A percentile compares a stretch with the other conserved stretches of the same genome.
These are phyloP conservation scores for Botrytis deweyae DNA, from an alignment of 2,329 filamentous ascomycete species.

Conservation along the genomic window DNA sequence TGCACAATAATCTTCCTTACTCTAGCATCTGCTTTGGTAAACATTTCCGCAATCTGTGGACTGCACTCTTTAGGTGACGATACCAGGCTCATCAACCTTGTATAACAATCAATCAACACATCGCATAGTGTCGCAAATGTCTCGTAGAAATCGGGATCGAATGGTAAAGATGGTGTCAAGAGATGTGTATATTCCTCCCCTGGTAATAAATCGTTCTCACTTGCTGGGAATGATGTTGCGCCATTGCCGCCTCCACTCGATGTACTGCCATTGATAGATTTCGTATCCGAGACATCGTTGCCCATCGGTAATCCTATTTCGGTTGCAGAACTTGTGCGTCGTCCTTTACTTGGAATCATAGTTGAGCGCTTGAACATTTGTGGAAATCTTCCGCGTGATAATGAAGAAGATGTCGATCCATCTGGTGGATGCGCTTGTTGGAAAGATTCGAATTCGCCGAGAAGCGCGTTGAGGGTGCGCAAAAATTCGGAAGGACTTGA, in stretches of 20 bases:
- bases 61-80: slow-evolving; percentile 72
- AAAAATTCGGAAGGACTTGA: slow-evolving; percentile 81
- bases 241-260: slow-evolving; percentile 41
- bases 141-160: slow-evolving; percentile 96
- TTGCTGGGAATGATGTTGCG: slow-evolving; percentile 50
- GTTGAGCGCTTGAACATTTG: slow-evolving; percentile 75
- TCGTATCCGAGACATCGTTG: slow-evolving; percentile 48
- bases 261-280: slow-evolving; percentile 44
- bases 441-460: slow-evolving; percentile 91
- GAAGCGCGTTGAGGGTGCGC: slow-evolving; percentile 77
- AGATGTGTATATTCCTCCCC: slow-evolving; percentile 88
- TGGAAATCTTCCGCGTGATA: slow-evolving; percentile 76
- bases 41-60: slow-evolving; percentile 73
- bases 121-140: slow-evolving; percentile 96
- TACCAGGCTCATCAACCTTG: slow-evolving; percentile 71
- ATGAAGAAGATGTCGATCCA: slow-evolving; percentile 60
- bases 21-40: slow-evolving; percentile 82
- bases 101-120: slow-evolving; percentile 89
- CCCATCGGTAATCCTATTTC: slow-evolving; percentile 57
- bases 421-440: slow-evolving; percentile 82
- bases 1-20: slow-evolving; percentile 87
- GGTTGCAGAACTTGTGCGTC: slow-evolving; percentile 56
- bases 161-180: slow-evolving; percentile 87
- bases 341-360: slow-evolving; percentile 54
- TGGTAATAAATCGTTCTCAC: slow-evolving; percentile 65